Percentiles rank a stretch among this genome's conserved stretches.
These are phyloP conservation scores for Platanus orientalis DNA, from an alignment of 164 flowering plant species.

Conservation along the genomic window DNA sequence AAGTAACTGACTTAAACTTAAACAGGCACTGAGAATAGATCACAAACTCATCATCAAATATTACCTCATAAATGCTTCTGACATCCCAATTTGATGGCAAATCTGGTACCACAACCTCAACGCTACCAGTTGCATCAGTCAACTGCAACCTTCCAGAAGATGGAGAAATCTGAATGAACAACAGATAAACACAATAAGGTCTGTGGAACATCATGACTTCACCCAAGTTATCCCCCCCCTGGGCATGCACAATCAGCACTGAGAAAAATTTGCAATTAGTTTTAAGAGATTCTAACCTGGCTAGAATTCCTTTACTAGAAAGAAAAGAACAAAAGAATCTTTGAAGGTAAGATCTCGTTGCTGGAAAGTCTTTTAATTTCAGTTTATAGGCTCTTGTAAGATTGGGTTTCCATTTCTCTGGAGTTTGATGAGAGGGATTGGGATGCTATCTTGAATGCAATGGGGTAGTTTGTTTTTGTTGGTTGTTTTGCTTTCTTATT, in stretches of 20 bases:
- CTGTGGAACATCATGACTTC: background rate
- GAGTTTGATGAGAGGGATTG: too few relatives aligned
- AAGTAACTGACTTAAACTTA: background rate
- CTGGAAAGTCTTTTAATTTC: too few relatives aligned
- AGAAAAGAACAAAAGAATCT: too few relatives aligned
- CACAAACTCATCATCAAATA: background rate
- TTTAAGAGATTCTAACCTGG: background rate
- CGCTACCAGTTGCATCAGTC: constrained; percentile 73
- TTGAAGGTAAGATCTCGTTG: too few relatives aligned
- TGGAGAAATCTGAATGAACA: constrained; percentile 45
- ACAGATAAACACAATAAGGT: background rate
- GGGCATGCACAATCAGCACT: background rate
- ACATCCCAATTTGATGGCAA: constrained; percentile 47
- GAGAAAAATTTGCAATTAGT: background rate
- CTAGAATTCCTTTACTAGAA: background rate
- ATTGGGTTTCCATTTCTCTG: too few relatives aligned
- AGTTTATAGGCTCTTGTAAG: too few relatives aligned
- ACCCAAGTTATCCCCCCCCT: background rate
- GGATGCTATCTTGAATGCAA: too few relatives aligned
- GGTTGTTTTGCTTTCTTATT: too few relatives aligned
- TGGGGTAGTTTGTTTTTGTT: too few relatives aligned
- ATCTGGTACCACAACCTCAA: constrained; percentile 68
- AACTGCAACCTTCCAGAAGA: constrained; percentile 78
- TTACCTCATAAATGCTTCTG: constrained; percentile 64
- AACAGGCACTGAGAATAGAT: background rate